Percentiles rank a stretch among this genome's conserved stretches.
phyloP scores from a whole-genome alignment of 1,284 basidiomycete genomes.

The Stereum hirsutum region DNA sequence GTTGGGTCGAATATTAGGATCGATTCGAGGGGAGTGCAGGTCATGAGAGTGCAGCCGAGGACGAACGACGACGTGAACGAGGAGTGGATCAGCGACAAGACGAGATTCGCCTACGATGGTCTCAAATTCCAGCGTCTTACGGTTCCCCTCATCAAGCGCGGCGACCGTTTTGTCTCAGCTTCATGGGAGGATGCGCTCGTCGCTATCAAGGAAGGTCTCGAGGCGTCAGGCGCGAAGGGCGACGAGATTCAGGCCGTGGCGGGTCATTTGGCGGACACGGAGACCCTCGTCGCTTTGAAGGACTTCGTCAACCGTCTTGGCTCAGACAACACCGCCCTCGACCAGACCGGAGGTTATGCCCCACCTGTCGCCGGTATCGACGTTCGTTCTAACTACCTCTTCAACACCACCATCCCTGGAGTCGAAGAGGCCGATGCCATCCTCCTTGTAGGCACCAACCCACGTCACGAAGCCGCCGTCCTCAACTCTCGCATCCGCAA shows the following conservation, averaged over 20 bases:
- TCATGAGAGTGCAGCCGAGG: constrained; percentile 95
- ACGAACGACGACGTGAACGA: constrained; percentile 99
- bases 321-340: constrained; percentile 89
- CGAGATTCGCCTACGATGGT: constrained; percentile 94
- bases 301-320: constrained; percentile 92
- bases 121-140: constrained; percentile 95
- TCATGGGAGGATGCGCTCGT: constrained; percentile 91
- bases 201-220: constrained; percentile 75
- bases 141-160: constrained; percentile 84
- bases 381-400: constrained; percentile 93
- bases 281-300: constrained; percentile 90
- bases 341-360: constrained; percentile 61
- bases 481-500: constrained; percentile 96
- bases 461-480: constrained; percentile 95
- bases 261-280: constrained; percentile 90
- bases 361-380: constrained; percentile 80
- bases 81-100: constrained; percentile 99
- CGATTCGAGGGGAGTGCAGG: constrained; percentile 92
- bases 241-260: constrained; percentile 96
- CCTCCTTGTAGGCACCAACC: constrained; percentile 94
- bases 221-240: constrained; percentile 76
- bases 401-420: constrained; percentile 92
- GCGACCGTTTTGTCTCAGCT: constrained; percentile 86
- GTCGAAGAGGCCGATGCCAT: constrained; percentile 91
- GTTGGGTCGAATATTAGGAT: constrained; percentile 96